Base-by-base conservation (phyloP, 2,329 filamentous ascomycete genomes). In the Hortaea werneckii region DNA sequence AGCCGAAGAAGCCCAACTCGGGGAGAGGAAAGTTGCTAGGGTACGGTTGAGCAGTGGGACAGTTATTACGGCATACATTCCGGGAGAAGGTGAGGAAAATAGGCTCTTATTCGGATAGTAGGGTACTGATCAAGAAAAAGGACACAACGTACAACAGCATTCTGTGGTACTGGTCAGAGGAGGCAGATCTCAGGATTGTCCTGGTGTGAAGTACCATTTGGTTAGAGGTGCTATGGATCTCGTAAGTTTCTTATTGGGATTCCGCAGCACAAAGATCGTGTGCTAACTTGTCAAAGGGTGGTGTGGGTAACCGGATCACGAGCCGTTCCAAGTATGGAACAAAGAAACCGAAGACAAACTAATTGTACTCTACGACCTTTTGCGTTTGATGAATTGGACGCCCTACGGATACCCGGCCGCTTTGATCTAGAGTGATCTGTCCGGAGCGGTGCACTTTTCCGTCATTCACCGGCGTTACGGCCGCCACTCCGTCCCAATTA, bases 71-170 rank as follows among this genome's bases (percentile, higher is more conserved):
- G 87, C 86, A 27, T 96, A 95, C 72, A 95, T 98, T 61, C 88
- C 89, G 30, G 92, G 92, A 43, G 90, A 96, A 78, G 90, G 78
- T 80, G 58, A 34, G 68, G 8, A 7, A 5, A 2, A 6, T 35
- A 20, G 20, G 20, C 20, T 20, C 20, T 29, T 35, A 11, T 29
- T 30, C 38, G 41, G 29, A 12, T 40, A 38, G 20, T 45, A 39
- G 32, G 13, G 32, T 26, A 42, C 29, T 45, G 12, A 43, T 42
- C n/a, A 34, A 13, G 34, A n/a, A 20, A 26, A 55, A 80, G 78
- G 92, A 41, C 92, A 98, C 71, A 98, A 96, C 68, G 89, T 96
- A 55, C 90, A 96, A 75, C 92, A 96, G 76, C 94, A 98, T 74
- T 94, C 85, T 59, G 92, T 98, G 40, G 92, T 98, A 46, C 74